Base-by-base conservation (phyloP, 345 rosid genomes). In the Hibiscus mutabilis region DNA sequence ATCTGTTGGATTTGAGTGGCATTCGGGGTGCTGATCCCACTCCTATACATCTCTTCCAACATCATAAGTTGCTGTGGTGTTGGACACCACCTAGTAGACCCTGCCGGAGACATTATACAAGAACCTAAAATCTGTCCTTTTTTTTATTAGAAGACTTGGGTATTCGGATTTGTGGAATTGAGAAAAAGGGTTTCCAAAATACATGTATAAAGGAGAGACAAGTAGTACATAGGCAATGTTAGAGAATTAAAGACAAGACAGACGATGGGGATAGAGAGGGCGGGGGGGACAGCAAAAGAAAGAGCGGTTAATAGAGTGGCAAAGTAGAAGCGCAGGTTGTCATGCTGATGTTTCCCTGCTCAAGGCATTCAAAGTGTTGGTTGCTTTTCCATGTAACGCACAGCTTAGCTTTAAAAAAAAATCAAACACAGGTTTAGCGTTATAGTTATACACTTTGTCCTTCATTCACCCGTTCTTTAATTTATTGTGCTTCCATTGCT, bases 41-140 rank as follows among this genome's bases (percentile, higher is more conserved):
- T 81, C 65, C 91, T 84, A 53, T 89, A 94, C 89, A 89, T 80
- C 83, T 91, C 97, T 74, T 91, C 96, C 56, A 94, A 70, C 42
- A 94, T 91, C 97, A 89, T 94, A 44, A 94, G 79, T 61, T 94
- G 98, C 71, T 94, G 95, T 58, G 94, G 91, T 31, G 98, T 94
- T 24, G 98, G 98, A 76, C 96, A 91, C 98, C 98, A 94, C 74
- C 98, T 84, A 13, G 96, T 68, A 15, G 98, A 87, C 58, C 84
- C 77, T 61, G 88, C 76, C 12, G 89, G 96, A 76, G 89, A 79
- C 96, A 89, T 92, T 62, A 1, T 25, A 15, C 6, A 37, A 14
- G 25, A 14, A 56, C 10, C 19, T 16, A 16, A 51, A 16, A 21
- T 31, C 13, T 8, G 29, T 13, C 12, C n/a, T 22, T 0, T 37